Percentiles rank a stretch among this genome's conserved stretches.
phyloP scores from a whole-genome alignment of 305 asterid species.

The Rubia peregrina region DNA sequence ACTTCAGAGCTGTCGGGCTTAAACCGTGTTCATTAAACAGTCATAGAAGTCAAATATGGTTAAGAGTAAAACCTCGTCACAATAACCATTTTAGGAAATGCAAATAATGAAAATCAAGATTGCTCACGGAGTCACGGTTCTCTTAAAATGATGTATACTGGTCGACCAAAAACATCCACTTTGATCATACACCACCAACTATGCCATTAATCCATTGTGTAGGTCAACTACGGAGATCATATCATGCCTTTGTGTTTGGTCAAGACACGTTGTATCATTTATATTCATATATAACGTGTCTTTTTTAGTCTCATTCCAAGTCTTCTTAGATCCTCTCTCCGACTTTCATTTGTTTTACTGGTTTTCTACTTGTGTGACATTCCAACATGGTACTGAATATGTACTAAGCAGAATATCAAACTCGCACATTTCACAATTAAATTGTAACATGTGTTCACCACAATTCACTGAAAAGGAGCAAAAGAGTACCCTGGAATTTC shows the following conservation, averaged over 20 bases:
- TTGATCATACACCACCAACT: not conserved
- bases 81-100: not conserved
- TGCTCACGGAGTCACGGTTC: not conserved
- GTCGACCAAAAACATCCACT: not conserved
- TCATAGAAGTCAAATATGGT: not conserved
- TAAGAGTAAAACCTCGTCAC: not conserved
- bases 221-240: not conserved
- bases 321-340: no score
- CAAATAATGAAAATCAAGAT: not conserved
- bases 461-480: conserved; percentile 10
- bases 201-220: not conserved
- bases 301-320: no score
- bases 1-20: not conserved
- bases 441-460: not conserved
- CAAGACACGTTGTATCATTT: no score
- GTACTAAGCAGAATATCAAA: not conserved
- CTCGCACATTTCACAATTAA: not conserved
- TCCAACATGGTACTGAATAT: not conserved
- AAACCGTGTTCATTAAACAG: not conserved
- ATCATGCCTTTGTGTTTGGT: not conserved
- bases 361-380: not conserved
- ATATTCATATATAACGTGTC: no score
- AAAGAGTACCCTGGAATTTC: conserved; percentile 66
- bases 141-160: not conserved
- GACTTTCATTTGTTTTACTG: not conserved